Conservation (phyloP, 805 yeast species). For the Saccharomycopsis olivae region DNA sequence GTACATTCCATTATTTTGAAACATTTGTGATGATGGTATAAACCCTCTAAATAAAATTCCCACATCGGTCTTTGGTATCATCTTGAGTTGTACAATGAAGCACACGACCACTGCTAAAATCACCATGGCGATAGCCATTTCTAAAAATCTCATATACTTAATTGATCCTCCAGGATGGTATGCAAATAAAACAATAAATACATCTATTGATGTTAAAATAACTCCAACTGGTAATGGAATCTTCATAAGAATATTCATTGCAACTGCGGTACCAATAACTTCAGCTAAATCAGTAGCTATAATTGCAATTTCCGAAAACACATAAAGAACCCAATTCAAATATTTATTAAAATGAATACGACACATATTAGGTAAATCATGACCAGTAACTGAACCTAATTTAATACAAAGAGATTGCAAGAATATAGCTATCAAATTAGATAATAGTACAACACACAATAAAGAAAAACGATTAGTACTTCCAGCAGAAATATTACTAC, state of each 20-base stretch:
- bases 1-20: constrained; percentile 54
- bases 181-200: constrained; percentile 69
- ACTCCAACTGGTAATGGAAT: constrained; percentile 76
- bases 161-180: constrained; percentile 66
- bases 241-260: constrained; percentile 63
- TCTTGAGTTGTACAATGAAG: constrained; percentile 51
- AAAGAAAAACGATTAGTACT: constrained; percentile 69
- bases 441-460: constrained; percentile 62
- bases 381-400: constrained; percentile 81
- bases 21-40: constrained; percentile 31
- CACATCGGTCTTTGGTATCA: constrained; percentile 36
- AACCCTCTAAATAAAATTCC: constrained; percentile 23
- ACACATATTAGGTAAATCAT: constrained; percentile 80
- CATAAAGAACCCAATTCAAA: constrained; percentile 53
- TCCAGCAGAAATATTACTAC: constrained; percentile 90
- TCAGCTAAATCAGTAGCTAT: constrained; percentile 94
- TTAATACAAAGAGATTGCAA: constrained; percentile 76
- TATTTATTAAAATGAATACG: constrained; percentile 56
- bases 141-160: constrained; percentile 62
- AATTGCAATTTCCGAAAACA: constrained; percentile 77
- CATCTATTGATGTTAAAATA: constrained; percentile 68
- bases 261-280: constrained; percentile 87
- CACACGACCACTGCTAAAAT: constrained; percentile 72
- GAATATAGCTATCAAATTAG: constrained; percentile 75
- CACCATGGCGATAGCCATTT: constrained; percentile 57